Percentiles rank a stretch among this genome's conserved stretches.
Evolutionary conservation across 208 protist species (phyloP).

Genomic region (Leishmania turanica): DNA sequence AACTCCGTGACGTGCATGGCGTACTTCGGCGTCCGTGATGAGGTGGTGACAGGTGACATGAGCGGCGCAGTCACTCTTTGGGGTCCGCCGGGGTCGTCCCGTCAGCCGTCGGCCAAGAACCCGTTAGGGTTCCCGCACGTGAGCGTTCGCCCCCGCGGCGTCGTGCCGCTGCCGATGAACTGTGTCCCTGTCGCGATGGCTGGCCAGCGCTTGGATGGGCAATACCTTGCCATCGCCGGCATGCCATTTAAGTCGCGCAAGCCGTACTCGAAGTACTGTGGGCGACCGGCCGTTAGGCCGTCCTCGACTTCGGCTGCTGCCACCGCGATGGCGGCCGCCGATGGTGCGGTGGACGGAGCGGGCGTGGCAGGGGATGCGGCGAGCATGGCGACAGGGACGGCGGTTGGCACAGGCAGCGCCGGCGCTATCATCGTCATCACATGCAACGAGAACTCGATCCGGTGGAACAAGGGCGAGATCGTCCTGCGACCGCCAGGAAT

Average conservation of each 20-base stretch:
- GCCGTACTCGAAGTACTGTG: conserved; percentile 29
- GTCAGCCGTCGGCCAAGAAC: conserved; percentile 23
- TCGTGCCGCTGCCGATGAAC: conserved; percentile 46
- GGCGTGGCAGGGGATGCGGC: background rate
- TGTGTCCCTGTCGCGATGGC: conserved; percentile 66
- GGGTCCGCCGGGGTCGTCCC: conserved; percentile 47
- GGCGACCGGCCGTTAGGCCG: background rate
- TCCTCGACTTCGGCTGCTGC: background rate
- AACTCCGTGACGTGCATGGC: conserved; percentile 57
- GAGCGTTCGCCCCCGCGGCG: conserved; percentile 12
- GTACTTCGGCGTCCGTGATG: conserved; percentile 74
- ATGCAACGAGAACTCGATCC: conserved; percentile 54
- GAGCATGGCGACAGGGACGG: background rate
- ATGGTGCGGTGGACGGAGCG: background rate
- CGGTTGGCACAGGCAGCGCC: conserved; percentile 5
- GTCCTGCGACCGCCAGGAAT: conserved; percentile 49
- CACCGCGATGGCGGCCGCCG: conserved; percentile 9
- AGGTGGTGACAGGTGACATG: conserved; percentile 67
- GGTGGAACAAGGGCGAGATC: conserved; percentile 62
- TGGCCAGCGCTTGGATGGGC: conserved; percentile 45
- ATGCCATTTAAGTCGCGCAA: conserved; percentile 43
- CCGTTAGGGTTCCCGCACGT: conserved; percentile 17
- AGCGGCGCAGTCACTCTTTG: conserved; percentile 72
- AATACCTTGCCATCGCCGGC: conserved; percentile 61
- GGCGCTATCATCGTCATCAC: conserved; percentile 55